Evolutionary conservation across 1,284 basidiomycete species (phyloP).

Genomic region (Ganoderma lingzhi): DNA sequence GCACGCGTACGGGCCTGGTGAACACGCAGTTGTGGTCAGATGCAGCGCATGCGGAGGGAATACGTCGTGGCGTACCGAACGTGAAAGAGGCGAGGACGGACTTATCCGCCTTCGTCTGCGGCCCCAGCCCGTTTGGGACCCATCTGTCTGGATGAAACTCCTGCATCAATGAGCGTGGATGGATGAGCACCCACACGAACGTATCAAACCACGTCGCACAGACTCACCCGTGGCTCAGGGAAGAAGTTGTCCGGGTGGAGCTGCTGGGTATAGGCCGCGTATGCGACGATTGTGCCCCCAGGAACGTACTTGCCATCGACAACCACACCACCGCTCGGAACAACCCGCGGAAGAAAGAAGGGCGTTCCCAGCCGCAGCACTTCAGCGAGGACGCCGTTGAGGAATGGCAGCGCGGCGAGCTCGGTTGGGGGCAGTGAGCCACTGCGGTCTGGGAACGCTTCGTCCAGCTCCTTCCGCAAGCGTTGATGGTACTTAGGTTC

Average conservation of each 20-base stretch:
- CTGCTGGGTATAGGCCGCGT: slow-evolving; percentile 37
- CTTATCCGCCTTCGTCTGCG: slow-evolving; percentile 22
- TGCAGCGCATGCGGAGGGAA: too few species aligned
- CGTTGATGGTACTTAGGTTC: slow-evolving; percentile 27
- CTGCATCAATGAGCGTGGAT: slow-evolving; percentile 1
- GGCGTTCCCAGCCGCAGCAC: slow-evolving; percentile 35
- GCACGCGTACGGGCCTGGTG: slow-evolving; percentile 14
- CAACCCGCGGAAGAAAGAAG: slow-evolving; percentile 35
- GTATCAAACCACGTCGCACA: too few species aligned
- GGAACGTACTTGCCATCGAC: slow-evolving; percentile 37
- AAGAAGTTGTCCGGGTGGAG: slow-evolving; percentile 36
- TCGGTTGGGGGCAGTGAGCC: slow-evolving; percentile 20
- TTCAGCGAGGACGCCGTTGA: slow-evolving; percentile 40
- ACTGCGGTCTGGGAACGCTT: slow-evolving; percentile 30
- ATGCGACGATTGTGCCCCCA: slow-evolving; percentile 36
- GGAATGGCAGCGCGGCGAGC: slow-evolving; percentile 33
- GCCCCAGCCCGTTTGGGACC: slow-evolving; percentile 29
- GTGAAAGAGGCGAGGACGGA: slow-evolving; percentile 34
- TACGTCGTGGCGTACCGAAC: slow-evolving; percentile 22
- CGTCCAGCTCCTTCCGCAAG: slow-evolving; percentile 36
- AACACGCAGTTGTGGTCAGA: too few species aligned
- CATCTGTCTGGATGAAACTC: slow-evolving; percentile 39
- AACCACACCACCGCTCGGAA: slow-evolving; percentile 29
- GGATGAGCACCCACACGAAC: too few species aligned
- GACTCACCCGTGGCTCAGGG: slow-evolving; percentile 31